Conservation (phyloP, 2,329 filamentous ascomycete species). For the Plectosphaerella sp. region DNA sequence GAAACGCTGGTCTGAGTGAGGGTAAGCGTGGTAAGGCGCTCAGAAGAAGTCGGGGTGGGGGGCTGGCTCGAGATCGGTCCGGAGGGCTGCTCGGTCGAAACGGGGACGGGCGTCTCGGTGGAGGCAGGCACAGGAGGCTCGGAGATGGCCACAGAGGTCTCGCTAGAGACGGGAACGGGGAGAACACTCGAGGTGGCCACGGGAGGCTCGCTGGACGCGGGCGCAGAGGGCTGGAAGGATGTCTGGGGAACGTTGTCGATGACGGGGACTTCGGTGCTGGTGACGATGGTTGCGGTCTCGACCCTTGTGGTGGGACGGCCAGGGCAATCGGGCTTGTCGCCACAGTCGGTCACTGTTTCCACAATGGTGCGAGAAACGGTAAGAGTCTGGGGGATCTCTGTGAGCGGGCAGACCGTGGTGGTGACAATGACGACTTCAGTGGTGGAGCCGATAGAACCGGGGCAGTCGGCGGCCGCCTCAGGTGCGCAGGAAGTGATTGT, state of each 20-base stretch:
- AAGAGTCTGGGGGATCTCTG: conserved; percentile 2
- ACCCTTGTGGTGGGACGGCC: conserved; percentile 14
- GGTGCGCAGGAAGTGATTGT: conserved; percentile 13
- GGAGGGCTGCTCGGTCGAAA: neutral
- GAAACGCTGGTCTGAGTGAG: conserved; percentile 9
- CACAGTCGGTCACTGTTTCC: conserved; percentile 5
- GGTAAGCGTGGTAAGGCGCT: conserved; percentile 10
- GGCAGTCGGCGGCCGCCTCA: conserved; percentile 2
- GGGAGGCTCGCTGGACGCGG: neutral
- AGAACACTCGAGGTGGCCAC: neutral
- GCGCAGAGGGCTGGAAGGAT: conserved; percentile 2
- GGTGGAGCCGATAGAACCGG: neutral
- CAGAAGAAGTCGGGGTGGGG: neutral
- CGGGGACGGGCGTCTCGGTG: neutral
- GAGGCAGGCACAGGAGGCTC: neutral
- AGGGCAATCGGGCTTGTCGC: conserved; percentile 2
- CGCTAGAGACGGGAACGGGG: neutral
- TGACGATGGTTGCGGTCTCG: conserved; percentile 11
- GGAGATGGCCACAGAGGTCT: neutral
- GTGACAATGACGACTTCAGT: conserved; percentile 20
- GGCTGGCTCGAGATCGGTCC: neutral
- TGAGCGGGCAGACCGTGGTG: conserved; percentile 39
- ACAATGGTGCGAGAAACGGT: conserved; percentile 4
- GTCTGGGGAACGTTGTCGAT: neutral
- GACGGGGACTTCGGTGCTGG: neutral